Evolutionary conservation across 2,329 filamentous ascomycete genomes (phyloP).

Genomic region (Colletotrichum plurivorum): DNA sequence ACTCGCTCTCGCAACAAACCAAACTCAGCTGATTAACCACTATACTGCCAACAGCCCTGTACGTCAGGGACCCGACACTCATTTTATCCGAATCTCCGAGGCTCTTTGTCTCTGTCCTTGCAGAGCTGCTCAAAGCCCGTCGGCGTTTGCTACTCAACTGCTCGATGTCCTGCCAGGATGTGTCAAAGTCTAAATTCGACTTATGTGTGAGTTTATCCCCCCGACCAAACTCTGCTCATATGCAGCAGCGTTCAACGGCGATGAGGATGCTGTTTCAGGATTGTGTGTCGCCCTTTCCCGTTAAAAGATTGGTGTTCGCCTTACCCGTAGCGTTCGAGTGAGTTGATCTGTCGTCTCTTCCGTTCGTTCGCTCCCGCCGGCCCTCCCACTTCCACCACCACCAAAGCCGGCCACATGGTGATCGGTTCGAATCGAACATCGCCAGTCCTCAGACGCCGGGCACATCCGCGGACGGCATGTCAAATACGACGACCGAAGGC

Average conservation of each 20-base stretch:
- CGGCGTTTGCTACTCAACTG: too few relatives aligned
- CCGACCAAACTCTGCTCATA: slow-evolving; percentile 15
- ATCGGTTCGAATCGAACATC: neutral
- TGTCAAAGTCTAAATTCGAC: neutral
- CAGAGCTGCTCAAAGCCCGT: too few relatives aligned
- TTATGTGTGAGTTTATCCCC: neutral
- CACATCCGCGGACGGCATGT: slow-evolving; percentile 23
- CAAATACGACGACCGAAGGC: slow-evolving; percentile 19
- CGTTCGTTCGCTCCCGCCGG: neutral
- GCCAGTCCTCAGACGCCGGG: slow-evolving; percentile 5
- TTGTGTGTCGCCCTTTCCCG: neutral
- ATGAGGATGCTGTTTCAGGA: neutral
- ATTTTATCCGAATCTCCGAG: neutral
- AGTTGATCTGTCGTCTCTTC: neutral
- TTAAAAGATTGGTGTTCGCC: neutral
- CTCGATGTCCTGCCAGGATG: neutral
- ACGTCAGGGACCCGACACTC: neutral
- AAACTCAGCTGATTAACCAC: neutral
- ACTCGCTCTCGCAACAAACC: neutral
- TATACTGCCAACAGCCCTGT: neutral
- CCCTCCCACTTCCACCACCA: neutral
- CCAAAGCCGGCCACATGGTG: slow-evolving; percentile 5
- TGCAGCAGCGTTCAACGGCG: neutral
- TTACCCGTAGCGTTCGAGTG: neutral
- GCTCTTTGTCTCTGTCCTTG: too few relatives aligned